Evolutionary conservation across 805 yeast genomes (phyloP), one percentile per base, ranked within the genome.

Genomic region (Wickerhamiella kurtzmanii): DNA sequence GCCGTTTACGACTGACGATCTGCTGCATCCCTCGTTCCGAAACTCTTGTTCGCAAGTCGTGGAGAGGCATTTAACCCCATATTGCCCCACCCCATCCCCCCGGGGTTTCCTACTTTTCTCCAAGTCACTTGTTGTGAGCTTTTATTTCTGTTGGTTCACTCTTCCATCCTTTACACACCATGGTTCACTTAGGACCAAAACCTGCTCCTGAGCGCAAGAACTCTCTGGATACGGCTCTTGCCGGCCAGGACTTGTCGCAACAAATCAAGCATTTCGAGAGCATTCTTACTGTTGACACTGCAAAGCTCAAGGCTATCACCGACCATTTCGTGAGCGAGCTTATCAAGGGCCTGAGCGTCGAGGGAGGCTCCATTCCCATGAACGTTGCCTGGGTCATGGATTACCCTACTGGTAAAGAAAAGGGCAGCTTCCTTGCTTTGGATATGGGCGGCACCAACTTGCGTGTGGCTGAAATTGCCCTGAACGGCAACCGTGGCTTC

Each of bases 391-490:
- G 96, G 96, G 96, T 89, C 47, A 71, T 87, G 73, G 94, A 82
- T 60, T 82, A 72, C 71, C 96, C 97, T 54, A 80, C 89, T 44
- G 98, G 98, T 54, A 69, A 77, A 56, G 98, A 89, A 66, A 74
- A 73, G 38, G 98, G 98, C 54, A 80, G 85, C 56, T 89, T 74
- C 66, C 69, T 89, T 62, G 96, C 97, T 45, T 82, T 92, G 50
- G 98, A 89, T 65, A 75, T 89, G 69, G 98, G 98, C 64, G 98
- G 98, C 52, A 89, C 98, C 52, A 89, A 89, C 70, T 74, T 89
- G 65, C 79, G 98, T 64, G 95, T 87, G 43, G 95, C 89, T 49
- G 75, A 82, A 62, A 89, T 89, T 59, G 79, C 77, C 53, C 73
- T 89, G 58, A 77, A 78, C 46, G 98, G 98, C 53, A 74, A 81